A percentile compares a stretch with the other conserved stretches of the same genome.
Conservation (phyloP, 1,139 yeast genomes). For the Pichia sp. region DNA sequence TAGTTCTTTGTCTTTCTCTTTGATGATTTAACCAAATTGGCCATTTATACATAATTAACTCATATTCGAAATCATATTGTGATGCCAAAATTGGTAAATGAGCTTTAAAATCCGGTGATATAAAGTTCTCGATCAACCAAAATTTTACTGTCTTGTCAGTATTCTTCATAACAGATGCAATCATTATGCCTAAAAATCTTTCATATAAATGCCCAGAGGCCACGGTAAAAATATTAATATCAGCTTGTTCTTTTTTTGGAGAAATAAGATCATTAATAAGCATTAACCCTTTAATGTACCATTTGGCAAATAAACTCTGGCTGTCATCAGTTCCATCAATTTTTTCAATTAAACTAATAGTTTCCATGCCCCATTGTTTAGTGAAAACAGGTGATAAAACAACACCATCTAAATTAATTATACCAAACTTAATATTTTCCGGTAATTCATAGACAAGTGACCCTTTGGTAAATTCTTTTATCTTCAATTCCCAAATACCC, state of each 20-base stretch:
- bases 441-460: constrained; percentile 38
- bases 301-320: background rate
- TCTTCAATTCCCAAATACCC: constrained; percentile 52
- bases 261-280: constrained; percentile 1
- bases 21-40: constrained; percentile 84
- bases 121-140: constrained; percentile 79
- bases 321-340: constrained; percentile 2
- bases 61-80: constrained; percentile 57
- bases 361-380: constrained; percentile 39
- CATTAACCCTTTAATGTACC: constrained; percentile 1
- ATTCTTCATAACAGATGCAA: constrained; percentile 62
- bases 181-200: constrained; percentile 67
- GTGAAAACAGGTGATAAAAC: constrained; percentile 41
- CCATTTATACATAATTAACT: constrained; percentile 81
- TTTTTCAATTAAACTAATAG: constrained; percentile 30
- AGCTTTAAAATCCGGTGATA: constrained; percentile 62
- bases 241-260: constrained; percentile 37
- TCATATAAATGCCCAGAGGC: constrained; percentile 81
- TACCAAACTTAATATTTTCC: constrained; percentile 30
- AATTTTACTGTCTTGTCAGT: constrained; percentile 64
- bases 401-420: constrained; percentile 42
- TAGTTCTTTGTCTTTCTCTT: constrained; percentile 65
- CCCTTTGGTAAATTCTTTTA: constrained; percentile 38
- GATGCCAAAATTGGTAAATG: constrained; percentile 58
- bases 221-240: constrained; percentile 74